Base-by-base conservation (phyloP, 1,284 basidiomycete species). In the Ceratobasidium sp. region DNA sequence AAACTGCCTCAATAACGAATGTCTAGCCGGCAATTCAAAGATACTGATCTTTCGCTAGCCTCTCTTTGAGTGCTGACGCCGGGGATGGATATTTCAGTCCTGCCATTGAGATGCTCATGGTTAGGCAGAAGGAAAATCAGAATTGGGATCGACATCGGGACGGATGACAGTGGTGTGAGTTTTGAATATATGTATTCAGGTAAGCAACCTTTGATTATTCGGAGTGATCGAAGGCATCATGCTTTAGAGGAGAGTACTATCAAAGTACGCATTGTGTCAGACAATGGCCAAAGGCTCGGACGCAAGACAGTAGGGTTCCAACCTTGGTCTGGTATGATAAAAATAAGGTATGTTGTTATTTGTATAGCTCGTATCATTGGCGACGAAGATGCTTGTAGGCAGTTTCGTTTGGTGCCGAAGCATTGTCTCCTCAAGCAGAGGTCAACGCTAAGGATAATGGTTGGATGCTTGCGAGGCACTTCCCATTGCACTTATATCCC, bases 401-500 rank as follows among this genome's bases (percentile, higher is more conserved):
- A 0, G 50, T 66, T 6, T 50, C 26, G 26, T 66, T 41, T 28
- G 63, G 49, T 18, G 63, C 63, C 21, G 63, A 52, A 11, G 63
- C 50, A n/a, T 43, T 43, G 21, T 58, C 44, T 6, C 9, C 50
- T 32, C 63, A 43, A 43, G 63, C 50, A 13, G 14, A 28, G 4
- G 63, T n/a, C n/a, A 52, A 43, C 11, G 49, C 49, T 8, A 4
- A 23, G 9, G 28, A 43, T 6, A 35, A 54, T 28, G 47, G 49
- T 6, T 43, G 9, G 7, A 14, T 7, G n/a, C 16, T 66, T 0
- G 63, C 49, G 5, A 66, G 52, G 28, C 21, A 66, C n/a, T 66
- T 66, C 63, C 50, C 50, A 35, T 41, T 66, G 16, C 63, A 66
- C 11, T 18, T 66, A 11, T 49, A 66, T 43, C 63, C 63, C 2